Conservation (phyloP, 1,139 yeast genomes). For the Saccharomyces pastorianus region DNA sequence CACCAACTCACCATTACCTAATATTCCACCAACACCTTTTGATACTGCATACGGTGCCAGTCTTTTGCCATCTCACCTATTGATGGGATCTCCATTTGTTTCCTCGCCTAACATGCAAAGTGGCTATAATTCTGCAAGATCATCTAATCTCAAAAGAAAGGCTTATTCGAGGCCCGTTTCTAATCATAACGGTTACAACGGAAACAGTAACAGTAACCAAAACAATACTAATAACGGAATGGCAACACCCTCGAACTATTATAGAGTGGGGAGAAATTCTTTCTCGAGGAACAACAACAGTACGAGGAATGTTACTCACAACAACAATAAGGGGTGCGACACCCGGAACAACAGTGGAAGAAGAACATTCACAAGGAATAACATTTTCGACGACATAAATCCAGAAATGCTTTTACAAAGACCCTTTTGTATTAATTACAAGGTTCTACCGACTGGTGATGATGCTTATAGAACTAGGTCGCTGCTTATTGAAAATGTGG, state of each 20-base stretch:
- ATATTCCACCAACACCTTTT: slow-evolving; percentile 42
- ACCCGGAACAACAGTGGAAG: neutral
- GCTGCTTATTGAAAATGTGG: slow-evolving; percentile 24
- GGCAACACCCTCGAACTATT: neutral
- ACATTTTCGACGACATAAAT: slow-evolving; percentile 16
- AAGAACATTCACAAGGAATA: slow-evolving; percentile 5
- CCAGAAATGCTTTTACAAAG: slow-evolving; percentile 15
- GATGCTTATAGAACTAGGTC: slow-evolving; percentile 30
- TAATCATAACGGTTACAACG: slow-evolving; percentile 1
- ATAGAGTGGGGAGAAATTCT: neutral
- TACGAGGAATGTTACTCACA: neutral
- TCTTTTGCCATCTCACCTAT: slow-evolving; percentile 59
- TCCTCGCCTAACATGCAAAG: slow-evolving; percentile 35
- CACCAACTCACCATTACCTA: slow-evolving; percentile 18
- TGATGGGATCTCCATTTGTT: slow-evolving; percentile 60
- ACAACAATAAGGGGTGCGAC: slow-evolving; percentile 1
- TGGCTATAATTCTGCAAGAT: slow-evolving; percentile 17
- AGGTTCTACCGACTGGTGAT: slow-evolving; percentile 27
- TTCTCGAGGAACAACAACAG: neutral
- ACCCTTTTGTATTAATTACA: slow-evolving; percentile 22
- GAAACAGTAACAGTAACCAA: neutral
- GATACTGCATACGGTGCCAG: slow-evolving; percentile 53
- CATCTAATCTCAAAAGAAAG: slow-evolving; percentile 7
- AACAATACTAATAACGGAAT: neutral
- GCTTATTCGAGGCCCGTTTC: slow-evolving; percentile 7